These are phyloP conservation scores for Eutrema salsugineum DNA, from an alignment of 441 rosid species.

Conservation along the genomic window DNA sequence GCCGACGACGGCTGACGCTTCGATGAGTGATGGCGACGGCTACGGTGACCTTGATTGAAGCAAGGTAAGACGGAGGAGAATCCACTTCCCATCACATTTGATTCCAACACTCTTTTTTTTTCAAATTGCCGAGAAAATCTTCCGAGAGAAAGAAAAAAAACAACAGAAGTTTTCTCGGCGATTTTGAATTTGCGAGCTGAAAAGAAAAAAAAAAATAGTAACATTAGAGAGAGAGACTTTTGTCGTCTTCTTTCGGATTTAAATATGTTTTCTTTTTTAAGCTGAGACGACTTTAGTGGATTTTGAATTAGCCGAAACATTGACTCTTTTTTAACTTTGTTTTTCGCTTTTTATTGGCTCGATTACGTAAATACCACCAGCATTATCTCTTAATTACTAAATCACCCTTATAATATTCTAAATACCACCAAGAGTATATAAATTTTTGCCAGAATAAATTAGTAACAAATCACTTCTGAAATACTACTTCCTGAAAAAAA, in stretches of 20 bases:
- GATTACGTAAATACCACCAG: neutral
- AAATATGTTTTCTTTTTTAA: conserved; percentile 29
- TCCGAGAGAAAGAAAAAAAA: neutral
- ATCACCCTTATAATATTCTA: conserved; percentile 1
- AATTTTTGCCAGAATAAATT: neutral
- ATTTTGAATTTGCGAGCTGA: conserved; percentile 2
- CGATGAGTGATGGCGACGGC: conserved; percentile 28
- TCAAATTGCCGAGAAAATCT: conserved; percentile 38
- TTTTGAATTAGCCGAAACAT: conserved; percentile 25
- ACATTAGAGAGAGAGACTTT: conserved; percentile 18
- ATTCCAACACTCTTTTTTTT: conserved; percentile 16
- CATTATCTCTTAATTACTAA: conserved; percentile 7
- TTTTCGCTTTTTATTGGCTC: neutral
- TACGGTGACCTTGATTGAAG: conserved; percentile 52
- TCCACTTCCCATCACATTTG: conserved; percentile 99
- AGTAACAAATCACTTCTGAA: neutral
- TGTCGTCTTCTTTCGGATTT: conserved; percentile 24
- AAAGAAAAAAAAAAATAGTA: conserved; percentile 15
- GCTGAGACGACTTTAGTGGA: conserved; percentile 40
- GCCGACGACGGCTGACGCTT: neutral
- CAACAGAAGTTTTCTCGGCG: neutral
- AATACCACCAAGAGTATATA: neutral
- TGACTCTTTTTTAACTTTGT: conserved; percentile 13
- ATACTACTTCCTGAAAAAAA: too few species aligned
- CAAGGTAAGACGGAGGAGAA: conserved; percentile 76